A percentile compares a stretch with the other conserved stretches of the same genome.
Conservation (phyloP, 2,329 filamentous ascomycete species). For the Aspergillus neoniger region DNA sequence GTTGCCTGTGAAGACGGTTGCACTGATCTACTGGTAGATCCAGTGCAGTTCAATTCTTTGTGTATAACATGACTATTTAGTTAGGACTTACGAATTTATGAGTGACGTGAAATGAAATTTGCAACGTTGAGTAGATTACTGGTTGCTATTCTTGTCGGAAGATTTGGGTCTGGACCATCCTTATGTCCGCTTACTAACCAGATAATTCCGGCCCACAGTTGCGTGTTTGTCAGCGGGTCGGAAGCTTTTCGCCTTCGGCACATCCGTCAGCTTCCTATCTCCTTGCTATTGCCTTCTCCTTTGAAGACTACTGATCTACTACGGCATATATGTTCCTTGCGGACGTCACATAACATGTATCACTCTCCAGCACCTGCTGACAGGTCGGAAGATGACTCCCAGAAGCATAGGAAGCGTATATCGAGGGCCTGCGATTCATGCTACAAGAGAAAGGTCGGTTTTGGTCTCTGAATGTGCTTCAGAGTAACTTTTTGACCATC, state of each 20-base stretch:
- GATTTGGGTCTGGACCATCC: background rate
- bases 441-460: constrained; percentile 50
- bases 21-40: background rate
- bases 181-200: background rate
- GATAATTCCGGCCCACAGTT: background rate
- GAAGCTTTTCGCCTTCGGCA: background rate
- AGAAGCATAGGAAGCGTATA: constrained; percentile 26
- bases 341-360: constrained; percentile 14
- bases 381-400: constrained; percentile 25
- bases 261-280: background rate
- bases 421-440: constrained; percentile 53
- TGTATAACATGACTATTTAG: background rate
- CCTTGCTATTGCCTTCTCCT: background rate
- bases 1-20: background rate
- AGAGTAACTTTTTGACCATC: background rate
- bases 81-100: background rate
- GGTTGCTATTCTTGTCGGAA: background rate
- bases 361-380: constrained; percentile 18
- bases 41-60: background rate
- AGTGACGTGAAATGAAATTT: background rate
- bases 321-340: background rate
- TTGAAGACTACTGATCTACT: background rate
- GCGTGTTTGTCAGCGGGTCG: background rate
- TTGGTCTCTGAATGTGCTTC: background rate
- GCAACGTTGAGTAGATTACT: background rate